phyloP scores from a whole-genome alignment of 1,139 yeast species.

The Diutina mesorugosa region DNA sequence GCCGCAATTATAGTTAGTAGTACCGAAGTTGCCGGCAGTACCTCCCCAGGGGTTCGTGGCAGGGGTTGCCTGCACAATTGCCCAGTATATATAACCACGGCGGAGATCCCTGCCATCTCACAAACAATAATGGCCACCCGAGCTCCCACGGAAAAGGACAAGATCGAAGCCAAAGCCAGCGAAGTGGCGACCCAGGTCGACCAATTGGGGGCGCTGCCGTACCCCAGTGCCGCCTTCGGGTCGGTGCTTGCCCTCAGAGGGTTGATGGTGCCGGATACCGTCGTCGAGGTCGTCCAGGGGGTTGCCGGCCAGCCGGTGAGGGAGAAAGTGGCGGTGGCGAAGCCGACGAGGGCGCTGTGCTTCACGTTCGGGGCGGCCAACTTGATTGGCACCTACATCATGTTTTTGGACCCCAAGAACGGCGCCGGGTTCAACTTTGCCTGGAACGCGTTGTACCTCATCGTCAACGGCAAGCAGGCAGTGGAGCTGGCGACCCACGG shows the following conservation, averaged over 20 bases:
- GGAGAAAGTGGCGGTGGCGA: slow-evolving; percentile 7
- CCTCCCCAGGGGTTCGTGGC: neutral
- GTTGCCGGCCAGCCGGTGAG: neutral
- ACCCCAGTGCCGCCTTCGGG: neutral
- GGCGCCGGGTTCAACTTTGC: slow-evolving; percentile 86
- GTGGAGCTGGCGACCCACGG: slow-evolving; percentile 24
- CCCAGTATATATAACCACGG: neutral
- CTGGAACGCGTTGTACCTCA: slow-evolving; percentile 69
- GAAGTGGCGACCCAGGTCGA: neutral
- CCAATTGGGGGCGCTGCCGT: neutral
- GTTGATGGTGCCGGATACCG: neutral
- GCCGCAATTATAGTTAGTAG: neutral
- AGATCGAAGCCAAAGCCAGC: neutral
- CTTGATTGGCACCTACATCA: slow-evolving; percentile 6
- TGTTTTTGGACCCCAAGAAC: slow-evolving; percentile 36
- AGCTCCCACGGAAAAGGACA: neutral
- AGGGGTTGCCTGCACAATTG: neutral
- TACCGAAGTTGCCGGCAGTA: neutral
- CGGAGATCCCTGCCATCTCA: neutral
- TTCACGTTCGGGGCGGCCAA: slow-evolving; percentile 22
- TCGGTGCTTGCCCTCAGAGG: neutral
- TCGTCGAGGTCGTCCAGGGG: neutral
- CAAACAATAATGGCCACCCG: neutral
- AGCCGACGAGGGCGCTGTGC: slow-evolving; percentile 27
- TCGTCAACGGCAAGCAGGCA: slow-evolving; percentile 62